Percentiles rank a stretch among this genome's conserved stretches.
phyloP scores from a whole-genome alignment of 306 rosid species.

The Begonia peltatifolia region DNA sequence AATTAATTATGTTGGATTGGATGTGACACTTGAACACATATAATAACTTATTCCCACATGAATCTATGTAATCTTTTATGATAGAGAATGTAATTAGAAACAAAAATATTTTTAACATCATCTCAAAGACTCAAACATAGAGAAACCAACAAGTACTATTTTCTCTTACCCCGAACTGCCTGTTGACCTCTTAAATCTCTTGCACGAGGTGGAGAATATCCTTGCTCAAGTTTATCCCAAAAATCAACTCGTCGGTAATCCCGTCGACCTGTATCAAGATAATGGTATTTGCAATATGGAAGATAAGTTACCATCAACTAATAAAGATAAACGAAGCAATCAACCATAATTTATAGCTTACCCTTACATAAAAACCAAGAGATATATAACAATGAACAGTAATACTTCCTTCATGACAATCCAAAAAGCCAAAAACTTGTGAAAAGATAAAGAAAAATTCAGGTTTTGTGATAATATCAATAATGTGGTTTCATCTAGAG shows the following conservation, averaged over 20 bases:
- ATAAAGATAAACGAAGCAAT: slow-evolving; percentile 9
- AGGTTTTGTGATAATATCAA: slow-evolving; percentile 37
- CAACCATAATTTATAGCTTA: slow-evolving; percentile 37
- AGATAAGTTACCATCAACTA: slow-evolving; percentile 8
- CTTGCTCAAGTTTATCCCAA: slow-evolving; percentile 71
- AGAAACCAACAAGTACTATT: slow-evolving; percentile 9
- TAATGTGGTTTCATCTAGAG: slow-evolving; percentile 31
- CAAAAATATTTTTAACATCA: background rate
- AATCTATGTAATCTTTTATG: background rate
- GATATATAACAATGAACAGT: slow-evolving; percentile 64
- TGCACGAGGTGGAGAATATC: slow-evolving; percentile 39
- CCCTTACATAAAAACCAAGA: slow-evolving; percentile 61
- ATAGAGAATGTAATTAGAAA: background rate
- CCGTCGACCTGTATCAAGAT: slow-evolving; percentile 42
- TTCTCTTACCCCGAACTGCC: slow-evolving; percentile 37
- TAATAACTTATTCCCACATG: background rate
- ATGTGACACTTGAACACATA: background rate
- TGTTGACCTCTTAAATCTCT: slow-evolving; percentile 54
- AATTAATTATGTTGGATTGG: background rate
- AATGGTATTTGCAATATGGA: background rate
- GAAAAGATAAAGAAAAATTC: slow-evolving; percentile 39
- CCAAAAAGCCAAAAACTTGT: slow-evolving; percentile 33
- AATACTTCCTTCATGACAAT: slow-evolving; percentile 47
- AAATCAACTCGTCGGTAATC: slow-evolving; percentile 54
- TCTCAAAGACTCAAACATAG: background rate